These are phyloP conservation scores for Cruciata laevipes DNA, from an alignment of 257 asterid species.

Conservation along the genomic window DNA sequence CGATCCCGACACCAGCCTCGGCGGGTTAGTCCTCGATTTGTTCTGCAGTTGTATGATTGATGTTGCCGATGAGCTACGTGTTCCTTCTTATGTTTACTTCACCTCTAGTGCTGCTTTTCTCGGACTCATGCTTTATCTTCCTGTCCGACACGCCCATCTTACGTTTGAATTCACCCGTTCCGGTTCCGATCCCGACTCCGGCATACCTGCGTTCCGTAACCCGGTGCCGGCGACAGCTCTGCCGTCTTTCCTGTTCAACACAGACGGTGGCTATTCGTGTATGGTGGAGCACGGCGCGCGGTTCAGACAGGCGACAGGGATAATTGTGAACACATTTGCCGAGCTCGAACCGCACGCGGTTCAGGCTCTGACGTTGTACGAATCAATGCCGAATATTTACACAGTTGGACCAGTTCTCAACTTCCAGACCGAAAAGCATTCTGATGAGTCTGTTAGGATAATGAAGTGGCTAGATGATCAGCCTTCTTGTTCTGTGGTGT, in stretches of 20 bases:
- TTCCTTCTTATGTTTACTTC: constrained; percentile 9
- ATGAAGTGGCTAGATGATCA: constrained; percentile 13
- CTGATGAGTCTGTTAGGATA: background rate
- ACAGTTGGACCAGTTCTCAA: constrained; percentile 7
- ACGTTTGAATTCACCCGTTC: constrained; percentile 2
- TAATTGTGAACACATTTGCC: background rate
- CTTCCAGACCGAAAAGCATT: background rate
- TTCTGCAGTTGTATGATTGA: constrained; percentile 14
- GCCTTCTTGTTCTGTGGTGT: constrained; percentile 4
- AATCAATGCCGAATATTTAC: background rate
- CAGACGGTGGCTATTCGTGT: constrained; percentile 5
- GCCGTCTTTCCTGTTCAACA: constrained; percentile 7
- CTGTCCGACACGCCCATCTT: background rate
- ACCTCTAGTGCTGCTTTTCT: constrained; percentile 11
- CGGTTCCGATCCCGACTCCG: constrained; percentile 2
- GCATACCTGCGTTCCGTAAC: background rate
- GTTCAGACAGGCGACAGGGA: constrained; percentile 8
- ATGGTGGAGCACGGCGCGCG: background rate
- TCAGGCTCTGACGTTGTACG: background rate
- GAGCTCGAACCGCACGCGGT: constrained; percentile 6
- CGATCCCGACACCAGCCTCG: background rate
- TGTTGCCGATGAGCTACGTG: constrained; percentile 6
- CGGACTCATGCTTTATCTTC: constrained; percentile 11
- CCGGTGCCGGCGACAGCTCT: background rate
- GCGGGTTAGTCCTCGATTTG: constrained; percentile 6